Base-by-base conservation (phyloP, 306 rosid species). In the Trichosanthes cucumerina region DNA sequence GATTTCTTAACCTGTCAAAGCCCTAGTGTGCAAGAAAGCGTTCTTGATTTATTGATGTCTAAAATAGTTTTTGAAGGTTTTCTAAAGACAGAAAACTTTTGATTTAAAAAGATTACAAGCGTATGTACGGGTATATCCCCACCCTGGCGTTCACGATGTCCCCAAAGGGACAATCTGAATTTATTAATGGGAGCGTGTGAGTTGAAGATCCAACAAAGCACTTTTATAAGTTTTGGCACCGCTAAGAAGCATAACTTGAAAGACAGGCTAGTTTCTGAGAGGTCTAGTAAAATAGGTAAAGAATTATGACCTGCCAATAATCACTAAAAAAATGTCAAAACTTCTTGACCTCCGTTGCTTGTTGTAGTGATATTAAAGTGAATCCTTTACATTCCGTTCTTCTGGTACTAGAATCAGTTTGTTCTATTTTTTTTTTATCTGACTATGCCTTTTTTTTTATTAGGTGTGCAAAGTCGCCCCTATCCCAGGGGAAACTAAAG, bases 401-500 rank as follows among this genome's bases (percentile, higher is more conserved):
- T 36, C 5, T 62, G 70, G 26, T 3, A 19, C 49, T 69, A 43
- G 1, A 69, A 41, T 69, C 75, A n/a, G 53, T 70, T 10, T 52
- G 34, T 36, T 44, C 49, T 53, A 3, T 19, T 8, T 59, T 38
- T 19, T 8, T 59, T 38, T 53, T 78, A 19, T 73, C 62, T 86
- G 5, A 52, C 0, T 74, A 24, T 79, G 41, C 57, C 10, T 64
- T 71, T 80, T 79, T 33, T 79, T 81, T 73, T 65, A 64, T 56
- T 58, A 95, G 99, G 97, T 95, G 46, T 95, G 99, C 89, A 95
- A 92, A 90, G 97, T 91, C 81, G 99, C 99, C 80, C 97, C 97
- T 80, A 95, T 95, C 79, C 97, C 97, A 9, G 97, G 99, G 85
- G 97, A 95, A 80, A 95, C 97, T 9, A 95, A 92, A 88, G 97